phyloP scores from a whole-genome alignment of 2,329 filamentous ascomycete species.

The Scedosporium boydii region DNA sequence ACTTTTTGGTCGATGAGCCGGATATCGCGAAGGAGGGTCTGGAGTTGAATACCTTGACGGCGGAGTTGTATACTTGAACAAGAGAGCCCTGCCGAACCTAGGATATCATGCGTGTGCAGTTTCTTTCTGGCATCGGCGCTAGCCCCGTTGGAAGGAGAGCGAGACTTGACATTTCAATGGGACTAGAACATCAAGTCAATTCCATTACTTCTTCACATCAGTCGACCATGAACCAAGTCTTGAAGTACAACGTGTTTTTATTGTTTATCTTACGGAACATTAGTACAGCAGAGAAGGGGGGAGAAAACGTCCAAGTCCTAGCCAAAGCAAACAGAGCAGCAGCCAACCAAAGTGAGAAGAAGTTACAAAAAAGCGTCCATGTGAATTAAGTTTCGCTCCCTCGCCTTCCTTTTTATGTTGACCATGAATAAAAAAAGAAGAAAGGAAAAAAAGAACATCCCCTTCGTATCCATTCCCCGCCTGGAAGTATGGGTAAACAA shows the following conservation, averaged over 20 bases:
- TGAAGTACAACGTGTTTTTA: neutral
- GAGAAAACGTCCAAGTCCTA: neutral
- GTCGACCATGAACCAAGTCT: neutral
- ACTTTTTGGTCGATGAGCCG: slow-evolving; percentile 71
- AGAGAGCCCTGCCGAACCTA: neutral
- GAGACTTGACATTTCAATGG: too few relatives aligned
- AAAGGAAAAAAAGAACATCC: slow-evolving; percentile 1
- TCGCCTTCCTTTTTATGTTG: neutral
- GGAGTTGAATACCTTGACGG: slow-evolving; percentile 60
- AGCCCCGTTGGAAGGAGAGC: too few relatives aligned
- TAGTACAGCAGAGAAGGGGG: neutral
- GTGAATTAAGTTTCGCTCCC: slow-evolving; percentile 2
- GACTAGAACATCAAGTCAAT: too few relatives aligned
- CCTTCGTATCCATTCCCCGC: neutral
- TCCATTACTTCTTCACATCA: neutral
- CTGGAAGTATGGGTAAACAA: slow-evolving; percentile 5
- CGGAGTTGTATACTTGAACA: slow-evolving; percentile 57
- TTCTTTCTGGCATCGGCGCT: neutral
- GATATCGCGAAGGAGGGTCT: slow-evolving; percentile 81
- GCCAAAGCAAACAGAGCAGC: neutral
- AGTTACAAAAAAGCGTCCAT: neutral
- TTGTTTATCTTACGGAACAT: neutral
- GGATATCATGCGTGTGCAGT: neutral
- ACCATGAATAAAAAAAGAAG: neutral
- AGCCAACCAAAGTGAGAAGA: neutral